Percentiles rank a stretch among this genome's conserved stretches.
phyloP scores from a whole-genome alignment of 352 stramenopile species.

The Pythium coloratum region DNA sequence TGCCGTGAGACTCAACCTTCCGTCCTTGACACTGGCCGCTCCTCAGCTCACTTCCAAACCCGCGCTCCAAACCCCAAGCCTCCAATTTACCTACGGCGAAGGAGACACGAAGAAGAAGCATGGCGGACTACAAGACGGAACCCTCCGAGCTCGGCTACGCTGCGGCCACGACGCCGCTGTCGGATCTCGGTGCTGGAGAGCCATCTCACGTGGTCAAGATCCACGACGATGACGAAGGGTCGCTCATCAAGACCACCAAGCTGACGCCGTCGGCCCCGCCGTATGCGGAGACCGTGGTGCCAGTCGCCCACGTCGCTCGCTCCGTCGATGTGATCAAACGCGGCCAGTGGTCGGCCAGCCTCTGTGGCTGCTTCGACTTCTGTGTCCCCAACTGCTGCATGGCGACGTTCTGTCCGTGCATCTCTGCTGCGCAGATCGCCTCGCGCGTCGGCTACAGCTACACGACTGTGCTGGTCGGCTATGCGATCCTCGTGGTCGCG shows the following conservation, averaged over 20 bases:
- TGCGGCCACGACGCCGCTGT: neutral
- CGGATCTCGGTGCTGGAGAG: neutral
- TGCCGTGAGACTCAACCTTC: too few species aligned
- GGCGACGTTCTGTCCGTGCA: constrained; percentile 25
- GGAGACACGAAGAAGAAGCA: neutral
- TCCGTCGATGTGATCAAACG: neutral
- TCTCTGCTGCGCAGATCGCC: constrained; percentile 21
- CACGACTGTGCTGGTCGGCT: neutral
- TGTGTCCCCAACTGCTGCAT: constrained; percentile 30
- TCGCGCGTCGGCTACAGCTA: constrained; percentile 12
- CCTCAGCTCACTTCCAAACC: neutral
- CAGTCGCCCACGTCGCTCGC: neutral
- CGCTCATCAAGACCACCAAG: neutral
- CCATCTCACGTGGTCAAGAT: neutral
- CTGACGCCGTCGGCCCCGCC: neutral
- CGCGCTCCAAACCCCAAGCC: neutral
- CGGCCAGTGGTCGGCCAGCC: constrained; percentile 14
- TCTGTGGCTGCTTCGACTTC: constrained; percentile 23
- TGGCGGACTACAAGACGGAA: neutral
- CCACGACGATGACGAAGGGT: neutral
- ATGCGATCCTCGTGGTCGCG: neutral
- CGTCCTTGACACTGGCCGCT: too few species aligned
- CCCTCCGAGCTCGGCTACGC: neutral
- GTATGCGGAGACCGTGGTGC: neutral
- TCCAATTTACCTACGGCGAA: neutral